Evolutionary conservation across 2,329 filamentous ascomycete species (phyloP).

Genomic region (Rasamsonia emersonii): DNA sequence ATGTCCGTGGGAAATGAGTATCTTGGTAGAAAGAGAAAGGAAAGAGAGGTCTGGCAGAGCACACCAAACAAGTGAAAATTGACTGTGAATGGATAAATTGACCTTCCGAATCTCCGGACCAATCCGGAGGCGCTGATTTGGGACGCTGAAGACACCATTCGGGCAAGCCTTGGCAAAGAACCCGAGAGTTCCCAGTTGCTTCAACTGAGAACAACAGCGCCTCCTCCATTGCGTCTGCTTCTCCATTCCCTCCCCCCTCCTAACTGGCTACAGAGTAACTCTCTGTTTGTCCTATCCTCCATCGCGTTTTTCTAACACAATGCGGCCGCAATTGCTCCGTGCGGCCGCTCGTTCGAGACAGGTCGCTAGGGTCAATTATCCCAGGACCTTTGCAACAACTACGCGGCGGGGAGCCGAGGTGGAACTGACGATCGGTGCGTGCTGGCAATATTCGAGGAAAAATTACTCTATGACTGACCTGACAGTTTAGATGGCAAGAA

Average conservation of each 20-base stretch:
- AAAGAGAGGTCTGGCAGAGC: constrained; percentile 11
- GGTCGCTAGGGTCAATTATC: constrained; percentile 47
- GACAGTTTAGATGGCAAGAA: constrained; percentile 99
- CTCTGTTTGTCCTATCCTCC: constrained; percentile 11
- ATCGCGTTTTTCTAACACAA: constrained; percentile 32
- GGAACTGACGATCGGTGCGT: constrained; percentile 86
- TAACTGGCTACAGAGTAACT: constrained; percentile 9
- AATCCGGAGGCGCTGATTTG: constrained; percentile 33
- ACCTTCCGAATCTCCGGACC: constrained; percentile 25
- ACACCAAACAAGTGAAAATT: constrained; percentile 14
- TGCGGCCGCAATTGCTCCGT: constrained; percentile 58
- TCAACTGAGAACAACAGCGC: constrained; percentile 15
- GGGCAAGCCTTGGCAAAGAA: constrained; percentile 8
- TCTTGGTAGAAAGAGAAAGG: constrained; percentile 30
- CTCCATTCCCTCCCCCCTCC: constrained; percentile 11
- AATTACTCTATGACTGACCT: too few species aligned
- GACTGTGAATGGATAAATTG: constrained; percentile 17
- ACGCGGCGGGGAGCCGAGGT: constrained; percentile 77
- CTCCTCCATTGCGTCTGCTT: constrained; percentile 14
- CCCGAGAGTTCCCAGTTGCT: constrained; percentile 3
- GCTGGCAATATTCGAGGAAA: too few species aligned
- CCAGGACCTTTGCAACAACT: constrained; percentile 75
- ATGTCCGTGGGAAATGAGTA: constrained; percentile 52
- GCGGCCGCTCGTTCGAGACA: constrained; percentile 50
- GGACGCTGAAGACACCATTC: constrained; percentile 19